Conservation (phyloP, 331 rosid genomes). For the Erythrophleum ivorense region DNA sequence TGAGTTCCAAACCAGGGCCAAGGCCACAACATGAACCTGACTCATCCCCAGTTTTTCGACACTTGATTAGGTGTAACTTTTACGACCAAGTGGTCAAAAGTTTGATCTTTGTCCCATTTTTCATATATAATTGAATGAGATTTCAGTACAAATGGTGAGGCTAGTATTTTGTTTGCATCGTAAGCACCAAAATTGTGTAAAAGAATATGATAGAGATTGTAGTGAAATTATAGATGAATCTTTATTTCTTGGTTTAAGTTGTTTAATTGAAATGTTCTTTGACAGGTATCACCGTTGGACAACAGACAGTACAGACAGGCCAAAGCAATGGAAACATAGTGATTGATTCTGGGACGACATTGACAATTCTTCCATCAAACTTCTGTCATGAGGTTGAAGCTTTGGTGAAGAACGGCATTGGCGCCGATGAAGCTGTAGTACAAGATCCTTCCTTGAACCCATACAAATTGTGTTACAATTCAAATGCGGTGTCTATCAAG, state of each 20-base stretch:
- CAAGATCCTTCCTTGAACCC: neutral
- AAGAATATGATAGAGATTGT: no score
- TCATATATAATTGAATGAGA: no score
- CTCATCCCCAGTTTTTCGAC: no score
- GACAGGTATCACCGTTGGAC: neutral
- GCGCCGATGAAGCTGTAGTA: neutral
- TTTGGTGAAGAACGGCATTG: neutral
- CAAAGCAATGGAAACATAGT: neutral
- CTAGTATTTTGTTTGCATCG: no score
- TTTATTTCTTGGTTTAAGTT: neutral
- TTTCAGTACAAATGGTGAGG: no score
- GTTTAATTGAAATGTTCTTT: neutral
- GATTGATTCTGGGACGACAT: neutral
- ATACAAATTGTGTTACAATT: neutral
- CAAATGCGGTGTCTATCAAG: neutral
- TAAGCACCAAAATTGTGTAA: no score
- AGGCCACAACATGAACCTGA: no score
- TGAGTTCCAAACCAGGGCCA: no score
- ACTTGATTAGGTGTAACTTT: no score
- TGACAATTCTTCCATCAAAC: neutral
- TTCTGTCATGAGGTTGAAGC: neutral
- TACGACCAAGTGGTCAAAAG: no score
- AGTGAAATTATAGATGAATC: neutral
- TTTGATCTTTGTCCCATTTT: no score
- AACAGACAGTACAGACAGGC: neutral